Percentiles rank a stretch among this genome's conserved stretches.
Conservation (phyloP, 352 stramenopile species). For the Pythium diclinum region DNA sequence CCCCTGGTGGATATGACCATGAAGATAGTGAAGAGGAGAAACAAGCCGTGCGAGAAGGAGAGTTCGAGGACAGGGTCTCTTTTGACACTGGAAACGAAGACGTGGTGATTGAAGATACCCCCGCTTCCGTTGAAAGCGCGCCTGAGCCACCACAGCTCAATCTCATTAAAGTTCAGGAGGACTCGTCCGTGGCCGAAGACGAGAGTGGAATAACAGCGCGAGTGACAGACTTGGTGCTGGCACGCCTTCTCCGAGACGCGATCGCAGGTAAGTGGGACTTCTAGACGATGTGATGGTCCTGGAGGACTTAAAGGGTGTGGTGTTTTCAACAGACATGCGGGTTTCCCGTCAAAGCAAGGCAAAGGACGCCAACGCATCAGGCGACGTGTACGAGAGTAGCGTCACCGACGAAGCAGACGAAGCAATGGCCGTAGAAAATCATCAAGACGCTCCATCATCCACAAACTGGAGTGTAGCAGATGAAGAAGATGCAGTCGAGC, state of each 20-base stretch:
- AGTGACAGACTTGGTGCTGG: not conserved
- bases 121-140: too few species aligned
- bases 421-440: not conserved
- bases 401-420: not conserved
- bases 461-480: slow-evolving; percentile 1
- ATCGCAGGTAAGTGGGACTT: not conserved
- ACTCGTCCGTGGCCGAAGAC: not conserved
- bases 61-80: not conserved
- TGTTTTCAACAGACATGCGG: not conserved
- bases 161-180: not conserved
- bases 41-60: not conserved
- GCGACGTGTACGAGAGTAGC: not conserved
- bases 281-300: not conserved
- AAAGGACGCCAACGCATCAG: not conserved
- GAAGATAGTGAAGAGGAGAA: not conserved
- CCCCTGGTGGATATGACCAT: not conserved
- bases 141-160: not conserved
- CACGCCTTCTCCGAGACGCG: not conserved
- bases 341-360: not conserved
- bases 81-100: too few species aligned
- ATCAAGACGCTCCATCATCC: not conserved
- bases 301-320: not conserved
- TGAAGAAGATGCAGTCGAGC: not conserved
- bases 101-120: too few species aligned
- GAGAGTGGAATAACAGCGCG: not conserved